Conservation (phyloP, 2,329 filamentous ascomycete genomes). For the Oidium heveae region DNA sequence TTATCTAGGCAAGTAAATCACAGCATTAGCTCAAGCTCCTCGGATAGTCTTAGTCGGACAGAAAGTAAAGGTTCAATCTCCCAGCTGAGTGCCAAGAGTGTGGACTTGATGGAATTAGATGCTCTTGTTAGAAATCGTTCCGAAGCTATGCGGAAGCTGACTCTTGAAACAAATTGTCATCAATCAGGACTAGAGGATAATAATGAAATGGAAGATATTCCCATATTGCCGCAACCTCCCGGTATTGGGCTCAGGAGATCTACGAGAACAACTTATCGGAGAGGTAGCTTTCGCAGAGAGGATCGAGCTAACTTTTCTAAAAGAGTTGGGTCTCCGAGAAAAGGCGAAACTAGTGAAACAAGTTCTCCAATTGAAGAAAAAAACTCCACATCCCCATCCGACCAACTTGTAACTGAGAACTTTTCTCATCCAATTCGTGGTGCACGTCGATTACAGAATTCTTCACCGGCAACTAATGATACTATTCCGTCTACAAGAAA, state of each 20-base stretch:
- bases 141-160: constrained; percentile 42
- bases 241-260: constrained; percentile 68
- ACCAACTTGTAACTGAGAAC: constrained; percentile 34
- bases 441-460: constrained; percentile 8
- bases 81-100: constrained; percentile 25
- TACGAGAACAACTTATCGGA: constrained; percentile 74
- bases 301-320: constrained; percentile 54
- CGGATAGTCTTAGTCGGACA: constrained; percentile 61
- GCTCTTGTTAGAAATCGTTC: constrained; percentile 60
- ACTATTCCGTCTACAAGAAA: background rate
- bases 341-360: constrained; percentile 28
- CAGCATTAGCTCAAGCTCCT: constrained; percentile 26
- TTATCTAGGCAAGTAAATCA: constrained; percentile 75
- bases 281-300: constrained; percentile 59
- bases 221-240: constrained; percentile 55
- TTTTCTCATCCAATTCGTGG: constrained; percentile 29
- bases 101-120: constrained; percentile 42
- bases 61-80: constrained; percentile 38
- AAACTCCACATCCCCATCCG: constrained; percentile 16
- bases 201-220: constrained; percentile 39
- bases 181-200: constrained; percentile 15
- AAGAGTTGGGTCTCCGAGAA: constrained; percentile 31
- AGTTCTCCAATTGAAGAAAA: constrained; percentile 21
- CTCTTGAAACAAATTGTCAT: constrained; percentile 14
- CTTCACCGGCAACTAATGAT: constrained; percentile 3